phyloP scores from a whole-genome alignment of 176 grass and related monocot species.

The Oryza coarctata region DNA sequence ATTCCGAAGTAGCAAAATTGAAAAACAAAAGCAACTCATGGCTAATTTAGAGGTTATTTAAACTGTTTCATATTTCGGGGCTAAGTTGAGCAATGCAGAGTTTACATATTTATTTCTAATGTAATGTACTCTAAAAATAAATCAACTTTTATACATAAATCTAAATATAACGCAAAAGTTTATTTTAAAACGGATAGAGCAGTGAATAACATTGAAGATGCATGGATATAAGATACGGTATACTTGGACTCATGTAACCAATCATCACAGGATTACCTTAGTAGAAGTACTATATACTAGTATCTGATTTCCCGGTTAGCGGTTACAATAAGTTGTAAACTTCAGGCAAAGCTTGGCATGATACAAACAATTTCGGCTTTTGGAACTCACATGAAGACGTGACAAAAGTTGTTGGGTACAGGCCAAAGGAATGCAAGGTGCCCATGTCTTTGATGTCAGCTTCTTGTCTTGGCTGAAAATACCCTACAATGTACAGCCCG shows the following conservation, averaged over 20 bases:
- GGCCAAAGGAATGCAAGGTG: not conserved
- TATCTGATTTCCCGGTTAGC: not conserved
- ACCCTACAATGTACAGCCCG: not conserved
- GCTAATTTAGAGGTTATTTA: too few species aligned
- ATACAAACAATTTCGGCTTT: not conserved
- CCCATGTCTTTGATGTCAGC: constrained; percentile 9
- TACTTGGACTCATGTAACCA: not conserved
- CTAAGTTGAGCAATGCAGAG: too few species aligned
- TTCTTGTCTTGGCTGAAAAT: not conserved
- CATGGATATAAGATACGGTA: not conserved
- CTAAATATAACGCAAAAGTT: too few species aligned
- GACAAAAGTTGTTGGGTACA: constrained; percentile 21
- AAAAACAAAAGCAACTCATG: too few species aligned
- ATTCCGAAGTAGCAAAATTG: too few species aligned
- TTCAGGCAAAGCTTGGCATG: constrained; percentile 6
- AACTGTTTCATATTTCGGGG: too few species aligned
- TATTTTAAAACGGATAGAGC: too few species aligned
- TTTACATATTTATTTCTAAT: too few species aligned
- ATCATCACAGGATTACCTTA: constrained; percentile 15
- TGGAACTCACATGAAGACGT: not conserved
- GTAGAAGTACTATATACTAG: not conserved
- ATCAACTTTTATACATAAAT: too few species aligned
- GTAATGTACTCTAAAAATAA: too few species aligned
- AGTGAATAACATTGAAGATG: not conserved
- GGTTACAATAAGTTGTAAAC: constrained; percentile 8